Evolutionary conservation across 2,329 filamentous ascomycete species (phyloP).

Genomic region (Hypoxylon sp.): DNA sequence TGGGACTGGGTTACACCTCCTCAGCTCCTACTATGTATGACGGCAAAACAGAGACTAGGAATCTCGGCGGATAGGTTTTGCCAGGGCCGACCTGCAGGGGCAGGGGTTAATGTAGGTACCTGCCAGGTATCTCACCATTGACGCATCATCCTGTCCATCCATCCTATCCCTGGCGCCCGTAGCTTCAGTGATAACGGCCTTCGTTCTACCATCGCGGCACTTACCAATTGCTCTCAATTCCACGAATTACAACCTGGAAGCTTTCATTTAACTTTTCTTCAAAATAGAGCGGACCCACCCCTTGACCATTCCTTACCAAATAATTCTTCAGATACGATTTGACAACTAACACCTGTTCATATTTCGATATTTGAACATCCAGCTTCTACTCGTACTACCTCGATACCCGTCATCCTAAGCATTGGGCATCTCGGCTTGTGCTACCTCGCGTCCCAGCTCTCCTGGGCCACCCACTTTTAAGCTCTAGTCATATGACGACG

Average conservation of each 20-base stretch:
- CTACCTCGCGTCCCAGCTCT: slow-evolving; percentile 1
- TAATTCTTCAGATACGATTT: not conserved
- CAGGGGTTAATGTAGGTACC: slow-evolving; percentile 4
- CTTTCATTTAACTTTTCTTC: not conserved
- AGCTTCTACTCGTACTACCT: slow-evolving; percentile 17
- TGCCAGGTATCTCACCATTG: slow-evolving; percentile 18
- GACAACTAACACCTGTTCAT: slow-evolving; percentile 6
- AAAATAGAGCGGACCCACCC: not conserved
- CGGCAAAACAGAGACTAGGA: slow-evolving; percentile 15
- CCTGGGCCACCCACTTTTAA: slow-evolving; percentile 7
- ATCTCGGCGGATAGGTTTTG: slow-evolving; percentile 19
- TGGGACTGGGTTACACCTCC: not conserved
- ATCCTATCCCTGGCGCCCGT: slow-evolving; percentile 23
- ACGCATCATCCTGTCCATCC: slow-evolving; percentile 21
- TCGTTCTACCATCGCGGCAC: slow-evolving; percentile 20
- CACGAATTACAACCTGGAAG: slow-evolving; percentile 9
- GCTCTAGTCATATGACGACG: slow-evolving; percentile 24
- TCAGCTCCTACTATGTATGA: no score
- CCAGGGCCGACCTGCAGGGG: slow-evolving; percentile 27
- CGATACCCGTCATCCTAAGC: slow-evolving; percentile 11
- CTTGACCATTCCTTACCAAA: not conserved
- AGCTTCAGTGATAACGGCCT: slow-evolving; percentile 18
- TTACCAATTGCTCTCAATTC: slow-evolving; percentile 14
- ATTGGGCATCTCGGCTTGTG: slow-evolving; percentile 10
- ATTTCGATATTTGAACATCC: not conserved